Base-by-base conservation (phyloP, 495 filamentous ascomycete genomes). In the Cenococcum geophilum region DNA sequence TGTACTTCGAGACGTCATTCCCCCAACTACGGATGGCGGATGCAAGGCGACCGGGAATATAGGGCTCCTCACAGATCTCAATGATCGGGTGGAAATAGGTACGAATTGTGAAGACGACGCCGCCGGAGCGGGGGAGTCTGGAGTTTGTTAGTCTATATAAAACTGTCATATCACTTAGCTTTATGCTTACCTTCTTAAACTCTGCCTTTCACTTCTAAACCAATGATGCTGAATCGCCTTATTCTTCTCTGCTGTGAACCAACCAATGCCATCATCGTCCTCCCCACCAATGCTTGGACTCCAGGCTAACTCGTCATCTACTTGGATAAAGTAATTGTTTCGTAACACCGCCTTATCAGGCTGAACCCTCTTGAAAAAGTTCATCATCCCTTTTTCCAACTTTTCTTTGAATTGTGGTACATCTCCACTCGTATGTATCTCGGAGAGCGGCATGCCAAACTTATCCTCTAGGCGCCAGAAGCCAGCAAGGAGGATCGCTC, bases 381-480 rank as follows among this genome's bases (percentile, higher is more conserved):
- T 74, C 68, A 70, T 69, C 74, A 76, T 76, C 32, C 74, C 74
- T 68, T 85, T 88, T 71, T 92, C 85, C 16, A 95, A 73, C 68
- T 91, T 91, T 72, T 86, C 79, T 53, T 79, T 80, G 76, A 78
- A 95, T 48, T 86, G 83, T 0, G 91, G 91, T 9, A 96, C 91
- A 63, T 87, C 79, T 21, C 89, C 91, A 1, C 81, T 83, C 0
- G 87, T 89, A 70, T 96, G 91, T 70, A 96, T 93, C 64, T 93
- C 87, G 1, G 82, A 84, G 4, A 95, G 74, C 22, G 79, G 77
- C 91, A 96, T 93, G 8, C 87, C 87, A 71, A 88, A 85, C 75
- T 96, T 95, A 68, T 95, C 89, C 55, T 80, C 76, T 5, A 95
- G 80, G 8, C 89, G 83, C 91, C 90, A 95, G 76, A 95, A 96